Evolutionary conservation across 305 asterid species (phyloP).

Genomic region (Fraxinus floribunda): DNA sequence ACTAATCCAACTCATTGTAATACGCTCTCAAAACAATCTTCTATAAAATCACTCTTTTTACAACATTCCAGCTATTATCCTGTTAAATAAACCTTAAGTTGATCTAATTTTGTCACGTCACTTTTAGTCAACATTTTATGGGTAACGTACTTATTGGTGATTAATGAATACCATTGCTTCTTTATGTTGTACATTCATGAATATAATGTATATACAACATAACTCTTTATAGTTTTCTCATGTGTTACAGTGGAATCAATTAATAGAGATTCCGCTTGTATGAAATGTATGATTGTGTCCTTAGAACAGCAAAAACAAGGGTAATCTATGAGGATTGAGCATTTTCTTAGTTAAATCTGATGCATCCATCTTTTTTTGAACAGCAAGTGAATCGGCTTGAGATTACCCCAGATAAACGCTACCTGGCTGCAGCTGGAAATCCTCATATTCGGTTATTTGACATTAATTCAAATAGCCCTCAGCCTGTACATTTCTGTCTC

Average conservation of each 20-base stretch:
- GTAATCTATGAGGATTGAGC: neutral
- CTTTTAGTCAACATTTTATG: neutral
- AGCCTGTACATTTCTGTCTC: slow-evolving; percentile 56
- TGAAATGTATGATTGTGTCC: neutral
- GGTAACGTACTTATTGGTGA: neutral
- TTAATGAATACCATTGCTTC: neutral
- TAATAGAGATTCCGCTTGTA: neutral
- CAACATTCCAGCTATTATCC: neutral
- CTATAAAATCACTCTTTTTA: neutral
- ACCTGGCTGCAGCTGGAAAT: slow-evolving; percentile 94
- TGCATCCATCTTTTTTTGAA: slow-evolving; percentile 19
- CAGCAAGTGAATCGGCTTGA: slow-evolving; percentile 97
- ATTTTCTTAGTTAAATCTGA: slow-evolving; percentile 22
- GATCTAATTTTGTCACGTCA: neutral
- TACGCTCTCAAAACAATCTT: neutral
- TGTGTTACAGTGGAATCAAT: neutral
- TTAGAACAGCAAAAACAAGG: neutral
- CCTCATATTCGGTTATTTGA: slow-evolving; percentile 95
- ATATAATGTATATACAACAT: neutral
- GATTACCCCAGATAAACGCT: slow-evolving; percentile 84
- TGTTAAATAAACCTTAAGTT: neutral
- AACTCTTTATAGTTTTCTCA: neutral
- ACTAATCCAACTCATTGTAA: neutral
- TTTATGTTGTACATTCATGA: neutral
- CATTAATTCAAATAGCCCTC: slow-evolving; percentile 77